phyloP scores from a whole-genome alignment of 2,329 filamentous ascomycete species.

The Anthostomella pinea region DNA sequence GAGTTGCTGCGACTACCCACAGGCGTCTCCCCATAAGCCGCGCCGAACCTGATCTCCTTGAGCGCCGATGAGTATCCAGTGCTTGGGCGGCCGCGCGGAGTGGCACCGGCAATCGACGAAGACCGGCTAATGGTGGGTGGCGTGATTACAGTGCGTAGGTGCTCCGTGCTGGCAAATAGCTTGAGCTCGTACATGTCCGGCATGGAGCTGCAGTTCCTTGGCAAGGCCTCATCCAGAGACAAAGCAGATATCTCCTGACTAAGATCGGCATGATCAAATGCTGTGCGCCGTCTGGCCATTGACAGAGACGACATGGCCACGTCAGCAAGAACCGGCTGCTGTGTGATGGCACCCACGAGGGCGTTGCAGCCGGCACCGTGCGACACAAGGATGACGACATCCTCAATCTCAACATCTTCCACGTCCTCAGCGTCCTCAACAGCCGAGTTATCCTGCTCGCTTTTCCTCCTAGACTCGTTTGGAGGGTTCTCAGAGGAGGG shows the following conservation, averaged over 20 bases:
- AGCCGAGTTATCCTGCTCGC: conserved; percentile 33
- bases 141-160: conserved; percentile 52
- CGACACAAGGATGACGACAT: conserved; percentile 83
- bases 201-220: conserved; percentile 38
- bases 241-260: conserved; percentile 16
- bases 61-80: conserved; percentile 35
- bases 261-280: conserved; percentile 36
- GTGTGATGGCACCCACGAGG: conserved; percentile 84
- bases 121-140: conserved; percentile 31
- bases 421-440: conserved; percentile 37
- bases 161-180: conserved; percentile 71
- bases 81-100: conserved; percentile 38
- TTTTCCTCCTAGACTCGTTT: conserved; percentile 24
- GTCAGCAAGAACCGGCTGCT: conserved; percentile 87
- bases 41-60: conserved; percentile 26
- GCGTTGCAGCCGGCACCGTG: conserved; percentile 97
- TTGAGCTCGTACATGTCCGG: conserved; percentile 70
- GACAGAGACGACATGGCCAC: conserved; percentile 88
- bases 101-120: conserved; percentile 32
- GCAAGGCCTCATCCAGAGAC: conserved; percentile 27
- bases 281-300: conserved; percentile 68
- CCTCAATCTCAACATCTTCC: conserved; percentile 64
- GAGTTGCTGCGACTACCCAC: conserved; percentile 44
- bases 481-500: conserved; percentile 14
- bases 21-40: conserved; percentile 39